Conservation (phyloP, 108 stramenopile species). For the Epipyxis sp. region DNA sequence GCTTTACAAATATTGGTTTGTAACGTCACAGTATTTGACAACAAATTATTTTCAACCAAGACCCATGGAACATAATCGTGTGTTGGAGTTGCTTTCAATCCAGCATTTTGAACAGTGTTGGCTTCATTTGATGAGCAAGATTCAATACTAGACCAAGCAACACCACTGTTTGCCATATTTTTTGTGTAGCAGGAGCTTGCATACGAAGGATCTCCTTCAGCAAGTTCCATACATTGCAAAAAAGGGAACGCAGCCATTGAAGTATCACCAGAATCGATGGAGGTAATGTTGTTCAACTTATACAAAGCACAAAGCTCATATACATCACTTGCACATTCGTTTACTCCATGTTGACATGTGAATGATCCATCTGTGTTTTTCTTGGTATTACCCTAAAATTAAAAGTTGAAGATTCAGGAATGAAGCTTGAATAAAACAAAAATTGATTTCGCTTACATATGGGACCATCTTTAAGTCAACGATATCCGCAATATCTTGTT, state of each 20-base stretch:
- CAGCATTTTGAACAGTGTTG: neutral
- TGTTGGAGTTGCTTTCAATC: neutral
- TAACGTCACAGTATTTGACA: neutral
- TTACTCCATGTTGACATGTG: slow-evolving; percentile 18
- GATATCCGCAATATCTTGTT: neutral
- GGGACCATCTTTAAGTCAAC: slow-evolving; percentile 24
- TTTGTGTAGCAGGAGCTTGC: neutral
- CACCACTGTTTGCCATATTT: neutral
- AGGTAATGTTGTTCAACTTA: neutral
- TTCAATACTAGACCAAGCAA: neutral
- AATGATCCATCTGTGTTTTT: neutral
- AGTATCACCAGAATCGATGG: neutral
- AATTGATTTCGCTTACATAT: slow-evolving; percentile 1
- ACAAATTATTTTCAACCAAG: neutral
- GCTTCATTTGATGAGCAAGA: neutral
- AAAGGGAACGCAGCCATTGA: neutral
- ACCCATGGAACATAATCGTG: slow-evolving; percentile 29
- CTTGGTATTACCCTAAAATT: slow-evolving; percentile 19
- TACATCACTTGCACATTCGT: slow-evolving; percentile 9
- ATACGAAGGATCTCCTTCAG: neutral
- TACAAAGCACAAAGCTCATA: slow-evolving; percentile 9
- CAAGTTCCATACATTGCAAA: neutral
- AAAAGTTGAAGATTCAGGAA: too few species aligned
- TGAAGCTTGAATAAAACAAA: neutral
- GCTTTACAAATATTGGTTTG: neutral